Conservation (phyloP, 495 filamentous ascomycete genomes). For the Friedmanniomyces endolithicus region DNA sequence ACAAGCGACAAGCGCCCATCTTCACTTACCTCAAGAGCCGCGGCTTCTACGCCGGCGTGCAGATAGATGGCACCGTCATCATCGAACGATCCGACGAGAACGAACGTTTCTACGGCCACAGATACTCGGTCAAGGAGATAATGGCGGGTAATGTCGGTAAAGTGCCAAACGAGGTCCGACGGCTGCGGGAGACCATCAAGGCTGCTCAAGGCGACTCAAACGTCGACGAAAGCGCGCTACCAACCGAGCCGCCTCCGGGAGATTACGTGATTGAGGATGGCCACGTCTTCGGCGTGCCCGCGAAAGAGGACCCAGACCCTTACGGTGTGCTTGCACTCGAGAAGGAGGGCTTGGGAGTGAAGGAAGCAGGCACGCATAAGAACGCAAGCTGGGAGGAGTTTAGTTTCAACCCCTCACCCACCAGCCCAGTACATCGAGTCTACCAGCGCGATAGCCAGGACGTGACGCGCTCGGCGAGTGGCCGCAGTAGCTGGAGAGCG, state of each 20-base stretch:
- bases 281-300: slow-evolving; percentile 61
- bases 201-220: slow-evolving; percentile 68
- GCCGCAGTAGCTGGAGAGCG: slow-evolving; percentile 29
- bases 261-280: slow-evolving; percentile 48
- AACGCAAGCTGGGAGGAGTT: slow-evolving; percentile 63
- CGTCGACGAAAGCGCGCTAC: slow-evolving; percentile 48
- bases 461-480: slow-evolving; percentile 7
- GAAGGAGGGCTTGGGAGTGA: slow-evolving; percentile 71
- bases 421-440: slow-evolving; percentile 59
- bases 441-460: slow-evolving; percentile 61
- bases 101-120: slow-evolving; percentile 68
- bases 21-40: slow-evolving; percentile 83
- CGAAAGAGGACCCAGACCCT: slow-evolving; percentile 68
- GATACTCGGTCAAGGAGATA: slow-evolving; percentile 65
- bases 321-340: slow-evolving; percentile 79
- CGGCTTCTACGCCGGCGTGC: slow-evolving; percentile 70
- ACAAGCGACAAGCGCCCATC: slow-evolving; percentile 58
- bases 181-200: slow-evolving; percentile 67
- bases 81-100: slow-evolving; percentile 83
- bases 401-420: slow-evolving; percentile 63
- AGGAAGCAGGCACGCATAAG: slow-evolving; percentile 63
- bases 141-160: slow-evolving; percentile 64
- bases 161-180: slow-evolving; percentile 48
- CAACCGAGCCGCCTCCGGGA: slow-evolving; percentile 55
- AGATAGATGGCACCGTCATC: slow-evolving; percentile 71